Evolutionary conservation across 306 rosid species (phyloP), one percentile per base, ranked within the genome.

Genomic region (Astragalus glycyphyllos): DNA sequence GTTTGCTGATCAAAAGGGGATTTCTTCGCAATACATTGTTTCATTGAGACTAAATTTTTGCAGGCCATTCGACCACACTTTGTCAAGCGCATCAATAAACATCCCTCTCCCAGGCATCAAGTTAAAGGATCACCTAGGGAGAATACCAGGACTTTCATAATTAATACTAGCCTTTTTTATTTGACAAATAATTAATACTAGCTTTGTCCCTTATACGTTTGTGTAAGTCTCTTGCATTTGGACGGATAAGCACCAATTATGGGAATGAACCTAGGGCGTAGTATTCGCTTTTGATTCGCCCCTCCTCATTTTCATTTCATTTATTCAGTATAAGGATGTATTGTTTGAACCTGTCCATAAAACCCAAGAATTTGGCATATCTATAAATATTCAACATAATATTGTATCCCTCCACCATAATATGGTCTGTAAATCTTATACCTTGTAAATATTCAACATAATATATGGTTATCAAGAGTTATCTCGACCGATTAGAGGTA

Each of bases 331-430:
- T 65, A 90, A 90, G 80, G 96, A 90, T 79, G 93, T 87, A 31
- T 84, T 90, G 8, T 90, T 90, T 16, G 96, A 90, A 82, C 96
- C 96, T 60, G 89, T 90, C 51, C 93, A 91, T 45, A 87, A 87
- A 80, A 90, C 96, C 8, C 89, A 76, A 78, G 96, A 87, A n/a
- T n/a, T n/a, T n/a, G n/a, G n/a, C n/a, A n/a, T n/a, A n/a, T n/a
- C n/a, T n/a, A n/a, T n/a, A n/a, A n/a, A n/a, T n/a, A n/a, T n/a
- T n/a, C n/a, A n/a, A n/a, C n/a, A n/a, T n/a, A n/a, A n/a, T n/a
- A n/a, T n/a, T n/a, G n/a, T n/a, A n/a, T n/a, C n/a, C n/a, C n/a
- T n/a, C n/a, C n/a, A n/a, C n/a, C n/a, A n/a, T n/a, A n/a, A n/a
- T n/a, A n/a, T n/a, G n/a, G n/a, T n/a, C n/a, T n/a, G n/a, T n/a